phyloP scores from a whole-genome alignment of 2,329 filamentous ascomycete species.

The Neofusicoccum parvum region DNA sequence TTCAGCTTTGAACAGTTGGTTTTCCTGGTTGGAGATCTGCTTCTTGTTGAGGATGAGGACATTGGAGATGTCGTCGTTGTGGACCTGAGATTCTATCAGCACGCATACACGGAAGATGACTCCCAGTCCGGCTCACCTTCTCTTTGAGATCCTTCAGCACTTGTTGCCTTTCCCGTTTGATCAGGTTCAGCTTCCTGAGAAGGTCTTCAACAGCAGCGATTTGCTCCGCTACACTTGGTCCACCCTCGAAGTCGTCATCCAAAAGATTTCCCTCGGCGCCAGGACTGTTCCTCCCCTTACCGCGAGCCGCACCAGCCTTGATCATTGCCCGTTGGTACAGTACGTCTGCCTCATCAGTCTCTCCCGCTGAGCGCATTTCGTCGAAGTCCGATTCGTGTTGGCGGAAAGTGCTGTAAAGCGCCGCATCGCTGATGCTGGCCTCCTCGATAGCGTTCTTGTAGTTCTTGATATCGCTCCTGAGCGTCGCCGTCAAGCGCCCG shows the following conservation, averaged over 20 bases:
- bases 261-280: conserved; percentile 74
- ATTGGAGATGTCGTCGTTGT: conserved; percentile 96
- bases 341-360: conserved; percentile 82
- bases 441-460: conserved; percentile 90
- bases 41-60: conserved; percentile 98
- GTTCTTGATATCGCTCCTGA: conserved; percentile 82
- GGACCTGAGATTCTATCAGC: conserved; percentile 61
- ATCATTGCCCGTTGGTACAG: conserved; percentile 86
- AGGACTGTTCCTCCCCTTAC: conserved; percentile 65
- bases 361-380: conserved; percentile 89
- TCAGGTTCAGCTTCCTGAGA: conserved; percentile 84
- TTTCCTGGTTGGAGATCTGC: conserved; percentile 87
- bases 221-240: conserved; percentile 82
- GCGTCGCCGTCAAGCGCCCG: conserved; percentile 80
- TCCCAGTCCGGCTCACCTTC: conserved; percentile 63
- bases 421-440: conserved; percentile 80
- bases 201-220: conserved; percentile 87
- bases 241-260: conserved; percentile 88
- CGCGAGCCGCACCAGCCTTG: conserved; percentile 65
- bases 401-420: conserved; percentile 78
- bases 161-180: conserved; percentile 89
- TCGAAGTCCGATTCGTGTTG: conserved; percentile 89
- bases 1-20: conserved; percentile 89
- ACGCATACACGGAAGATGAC: not conserved
- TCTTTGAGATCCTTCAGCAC: conserved; percentile 97